Percentiles rank a stretch among this genome's conserved stretches.
Conservation (phyloP, 805 yeast genomes). For the Kodamaea sagamina region DNA sequence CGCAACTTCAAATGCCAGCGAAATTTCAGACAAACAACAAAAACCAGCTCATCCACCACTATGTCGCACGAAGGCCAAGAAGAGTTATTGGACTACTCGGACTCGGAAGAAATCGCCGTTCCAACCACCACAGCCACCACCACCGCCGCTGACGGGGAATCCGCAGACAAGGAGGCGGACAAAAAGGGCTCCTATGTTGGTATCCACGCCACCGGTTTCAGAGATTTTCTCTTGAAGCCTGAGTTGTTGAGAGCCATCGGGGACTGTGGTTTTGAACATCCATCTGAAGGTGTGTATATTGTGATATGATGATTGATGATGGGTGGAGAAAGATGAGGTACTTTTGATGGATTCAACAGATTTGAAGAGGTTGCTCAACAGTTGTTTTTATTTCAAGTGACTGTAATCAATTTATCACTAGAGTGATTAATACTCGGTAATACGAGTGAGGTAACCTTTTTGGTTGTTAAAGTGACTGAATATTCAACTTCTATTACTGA, state of each 20-base stretch:
- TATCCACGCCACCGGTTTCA: conserved; percentile 97
- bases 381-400: too few relatives aligned
- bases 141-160: conserved; percentile 42
- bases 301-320: neutral
- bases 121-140: conserved; percentile 51
- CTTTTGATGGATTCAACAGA: too few relatives aligned
- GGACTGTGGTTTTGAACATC: conserved; percentile 99
- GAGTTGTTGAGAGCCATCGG: conserved; percentile 96
- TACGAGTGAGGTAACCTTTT: too few relatives aligned
- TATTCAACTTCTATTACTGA: too few relatives aligned
- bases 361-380: too few relatives aligned
- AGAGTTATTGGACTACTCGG: conserved; percentile 98
- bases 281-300: conserved; percentile 86
- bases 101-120: conserved; percentile 91
- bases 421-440: too few relatives aligned
- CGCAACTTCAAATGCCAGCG: conserved; percentile 1
- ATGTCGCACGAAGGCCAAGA: conserved; percentile 99
- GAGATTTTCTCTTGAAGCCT: conserved; percentile 94
- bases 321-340: neutral
- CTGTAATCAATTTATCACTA: too few relatives aligned
- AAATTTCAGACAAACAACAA: conserved; percentile 11
- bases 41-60: conserved; percentile 3
- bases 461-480: too few relatives aligned
- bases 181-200: conserved; percentile 98
- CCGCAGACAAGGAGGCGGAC: conserved; percentile 61